Base-by-base conservation (phyloP, 208 protist genomes). In the Chromosphaera perkinsii region DNA sequence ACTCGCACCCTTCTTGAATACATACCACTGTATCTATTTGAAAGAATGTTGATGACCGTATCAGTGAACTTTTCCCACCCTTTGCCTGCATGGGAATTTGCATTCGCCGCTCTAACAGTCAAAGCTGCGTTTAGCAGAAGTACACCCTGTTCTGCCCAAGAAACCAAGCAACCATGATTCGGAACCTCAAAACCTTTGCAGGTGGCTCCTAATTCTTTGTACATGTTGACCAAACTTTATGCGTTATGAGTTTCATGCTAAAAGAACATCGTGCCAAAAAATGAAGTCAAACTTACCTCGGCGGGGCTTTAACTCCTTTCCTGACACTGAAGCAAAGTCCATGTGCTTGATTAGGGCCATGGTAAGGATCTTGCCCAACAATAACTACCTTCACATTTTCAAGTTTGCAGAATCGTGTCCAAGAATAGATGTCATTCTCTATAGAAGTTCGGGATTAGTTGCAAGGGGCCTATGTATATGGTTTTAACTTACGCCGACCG, bases 291-390 rank as follows among this genome's bases (percentile, higher is more conserved):
- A n/a, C 14, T 47, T 24, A 54, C 49, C 49, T 54, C 3, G 80
- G 80, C 5, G 80, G 80, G 1, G 65, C 32, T 2, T 36, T 7
- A 1, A 77, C 43, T 14, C 72, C 73, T 17, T 35, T 20, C 14
- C 43, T 48, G 3, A 85, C 80, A 33, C 58, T 73, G 40, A 85
- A 85, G 22, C 37, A 69, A 3, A 85, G 66, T 27, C 63, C 80
- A 63, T 83, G 77, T 17, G 80, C 80, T 60, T 83, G 79, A 3
- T 39, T 43, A 3, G 32, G 20, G 4, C 64, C 56, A 60, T 72
- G 49, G 55, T 85, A 85, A 14, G 80, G 80, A 59, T 85, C 80
- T 62, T 85, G 80, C 14, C 80, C 80, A 14, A 85, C 20, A n/a
- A 85, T 78, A 10, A 85, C 78, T 29, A 85, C 80, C 24, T 70